Evolutionary conservation across 257 asterid species (phyloP).

Genomic region (Primulina eburnea): DNA sequence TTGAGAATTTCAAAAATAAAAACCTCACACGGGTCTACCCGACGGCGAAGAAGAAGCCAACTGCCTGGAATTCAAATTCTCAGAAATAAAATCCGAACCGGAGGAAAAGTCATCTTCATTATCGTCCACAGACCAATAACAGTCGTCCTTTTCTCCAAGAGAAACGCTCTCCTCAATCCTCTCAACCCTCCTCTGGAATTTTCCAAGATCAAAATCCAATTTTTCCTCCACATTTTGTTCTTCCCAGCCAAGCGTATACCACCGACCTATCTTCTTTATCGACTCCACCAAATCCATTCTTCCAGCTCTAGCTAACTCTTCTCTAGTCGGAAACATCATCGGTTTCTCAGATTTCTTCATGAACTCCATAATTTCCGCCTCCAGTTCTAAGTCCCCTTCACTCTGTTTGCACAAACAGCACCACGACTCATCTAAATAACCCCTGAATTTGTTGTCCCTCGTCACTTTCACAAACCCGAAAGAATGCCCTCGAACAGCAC

Average conservation of each 20-base stretch:
- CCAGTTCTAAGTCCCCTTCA: conserved; percentile 68
- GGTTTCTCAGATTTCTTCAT: conserved; percentile 84
- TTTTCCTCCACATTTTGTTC: conserved; percentile 36
- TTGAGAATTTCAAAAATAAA: conserved; percentile 22
- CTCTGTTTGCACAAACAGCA: conserved; percentile 40
- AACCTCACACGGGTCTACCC: conserved; percentile 57
- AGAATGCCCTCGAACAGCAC: neutral
- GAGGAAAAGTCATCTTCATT: conserved; percentile 25
- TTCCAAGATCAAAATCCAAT: conserved; percentile 41
- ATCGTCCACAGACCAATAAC: conserved; percentile 16
- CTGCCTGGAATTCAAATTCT: conserved; percentile 29
- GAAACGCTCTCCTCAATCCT: conserved; percentile 40
- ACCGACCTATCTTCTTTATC: conserved; percentile 70
- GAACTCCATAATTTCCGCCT: conserved; percentile 69
- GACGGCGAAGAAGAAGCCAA: conserved; percentile 39
- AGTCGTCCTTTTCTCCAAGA: conserved; percentile 19
- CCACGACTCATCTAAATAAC: conserved; percentile 32
- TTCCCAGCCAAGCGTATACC: conserved; percentile 90
- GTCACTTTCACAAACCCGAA: conserved; percentile 34
- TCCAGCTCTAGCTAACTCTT: conserved; percentile 65
- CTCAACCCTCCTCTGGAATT: conserved; percentile 47
- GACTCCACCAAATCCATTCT: conserved; percentile 79
- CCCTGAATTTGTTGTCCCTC: conserved; percentile 18
- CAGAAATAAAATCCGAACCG: conserved; percentile 21
- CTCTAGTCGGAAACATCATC: conserved; percentile 60